A percentile compares a stretch with the other conserved stretches of the same genome.
phyloP scores from a whole-genome alignment of 305 asterid genomes.

The Striga hermonthica region DNA sequence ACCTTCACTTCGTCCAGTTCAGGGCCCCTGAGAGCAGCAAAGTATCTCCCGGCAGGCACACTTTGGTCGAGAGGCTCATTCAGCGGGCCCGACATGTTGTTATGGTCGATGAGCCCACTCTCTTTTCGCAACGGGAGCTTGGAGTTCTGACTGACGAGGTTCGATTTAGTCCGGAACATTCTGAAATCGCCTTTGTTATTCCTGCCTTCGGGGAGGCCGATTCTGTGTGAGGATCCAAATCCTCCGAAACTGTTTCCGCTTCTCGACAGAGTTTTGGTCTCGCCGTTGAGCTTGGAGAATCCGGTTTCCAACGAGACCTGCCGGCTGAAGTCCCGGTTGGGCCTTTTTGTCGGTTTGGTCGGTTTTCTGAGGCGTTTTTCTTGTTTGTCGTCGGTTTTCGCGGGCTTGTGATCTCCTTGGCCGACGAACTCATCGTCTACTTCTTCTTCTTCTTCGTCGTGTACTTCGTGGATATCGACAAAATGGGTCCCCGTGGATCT shows the following conservation, averaged over 20 bases:
- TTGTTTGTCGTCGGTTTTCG: slow-evolving; percentile 29
- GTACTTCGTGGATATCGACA: slow-evolving; percentile 73
- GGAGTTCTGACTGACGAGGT: slow-evolving; percentile 57
- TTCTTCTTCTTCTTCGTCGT: slow-evolving; percentile 52
- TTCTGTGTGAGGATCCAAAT: slow-evolving; percentile 42
- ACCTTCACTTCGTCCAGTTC: slow-evolving; percentile 97
- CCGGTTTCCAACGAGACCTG: slow-evolving; percentile 90
- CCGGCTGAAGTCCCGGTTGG: slow-evolving; percentile 46
- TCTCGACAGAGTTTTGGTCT: slow-evolving; percentile 47
- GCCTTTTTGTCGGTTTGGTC: slow-evolving; percentile 33
- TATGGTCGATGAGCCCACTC: slow-evolving; percentile 41
- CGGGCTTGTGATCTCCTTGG: not conserved
- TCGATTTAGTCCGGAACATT: slow-evolving; percentile 65
- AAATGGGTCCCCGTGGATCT: slow-evolving; percentile 42
- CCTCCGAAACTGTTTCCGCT: slow-evolving; percentile 83
- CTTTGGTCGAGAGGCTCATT: slow-evolving; percentile 48
- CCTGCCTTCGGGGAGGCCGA: slow-evolving; percentile 32
- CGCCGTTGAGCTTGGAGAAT: slow-evolving; percentile 57
- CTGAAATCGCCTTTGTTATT: slow-evolving; percentile 62
- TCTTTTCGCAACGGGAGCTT: slow-evolving; percentile 51
- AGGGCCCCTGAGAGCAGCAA: slow-evolving; percentile 90
- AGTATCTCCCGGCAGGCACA: slow-evolving; percentile 96
- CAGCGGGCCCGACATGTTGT: slow-evolving; percentile 20
- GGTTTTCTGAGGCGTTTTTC: slow-evolving; percentile 31
- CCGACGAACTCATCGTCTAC: slow-evolving; percentile 24